Percentiles rank a stretch among this genome's conserved stretches.
These are phyloP conservation scores for Aspergillus hortae DNA, from an alignment of 2,329 filamentous ascomycete genomes.

Conservation along the genomic window DNA sequence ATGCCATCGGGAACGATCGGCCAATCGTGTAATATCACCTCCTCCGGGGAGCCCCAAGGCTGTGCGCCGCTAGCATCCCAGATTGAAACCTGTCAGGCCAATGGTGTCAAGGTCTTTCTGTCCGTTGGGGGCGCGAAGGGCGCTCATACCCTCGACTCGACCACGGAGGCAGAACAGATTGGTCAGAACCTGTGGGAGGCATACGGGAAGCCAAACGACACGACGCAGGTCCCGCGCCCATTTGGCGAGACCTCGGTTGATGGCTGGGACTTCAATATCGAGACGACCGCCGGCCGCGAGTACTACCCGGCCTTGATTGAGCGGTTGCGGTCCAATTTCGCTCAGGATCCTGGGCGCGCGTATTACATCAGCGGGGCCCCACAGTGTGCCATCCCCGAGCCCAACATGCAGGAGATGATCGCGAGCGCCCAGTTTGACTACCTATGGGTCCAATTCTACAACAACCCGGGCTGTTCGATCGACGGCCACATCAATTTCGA, in stretches of 20 bases:
- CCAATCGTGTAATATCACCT: conserved; percentile 34
- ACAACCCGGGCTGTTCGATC: conserved; percentile 33
- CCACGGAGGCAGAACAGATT: conserved; percentile 39
- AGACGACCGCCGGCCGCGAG: conserved; percentile 34
- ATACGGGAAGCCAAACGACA: conserved; percentile 41
- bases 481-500: conserved; percentile 23
- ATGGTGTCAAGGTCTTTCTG: conserved; percentile 46
- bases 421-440: conserved; percentile 41
- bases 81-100: conserved; percentile 43
- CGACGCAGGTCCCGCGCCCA: conserved; percentile 25
- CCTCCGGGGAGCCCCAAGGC: conserved; percentile 11
- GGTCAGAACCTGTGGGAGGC: conserved; percentile 42
- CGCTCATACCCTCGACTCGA: conserved; percentile 31
- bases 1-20: conserved; percentile 42
- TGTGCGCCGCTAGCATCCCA: conserved; percentile 40
- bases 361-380: conserved; percentile 50
- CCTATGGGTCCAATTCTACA: conserved; percentile 47
- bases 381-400: conserved; percentile 46
- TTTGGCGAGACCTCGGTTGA: conserved; percentile 39
- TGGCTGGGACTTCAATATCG: conserved; percentile 53
- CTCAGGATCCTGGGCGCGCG: conserved; percentile 27
- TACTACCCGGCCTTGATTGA: conserved; percentile 29
- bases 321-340: conserved; percentile 32
- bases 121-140: conserved; percentile 44
- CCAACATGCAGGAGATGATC: conserved; percentile 40